Evolutionary conservation across 2,329 filamentous ascomycete species (phyloP).

Genomic region (Fusarium paranaense): DNA sequence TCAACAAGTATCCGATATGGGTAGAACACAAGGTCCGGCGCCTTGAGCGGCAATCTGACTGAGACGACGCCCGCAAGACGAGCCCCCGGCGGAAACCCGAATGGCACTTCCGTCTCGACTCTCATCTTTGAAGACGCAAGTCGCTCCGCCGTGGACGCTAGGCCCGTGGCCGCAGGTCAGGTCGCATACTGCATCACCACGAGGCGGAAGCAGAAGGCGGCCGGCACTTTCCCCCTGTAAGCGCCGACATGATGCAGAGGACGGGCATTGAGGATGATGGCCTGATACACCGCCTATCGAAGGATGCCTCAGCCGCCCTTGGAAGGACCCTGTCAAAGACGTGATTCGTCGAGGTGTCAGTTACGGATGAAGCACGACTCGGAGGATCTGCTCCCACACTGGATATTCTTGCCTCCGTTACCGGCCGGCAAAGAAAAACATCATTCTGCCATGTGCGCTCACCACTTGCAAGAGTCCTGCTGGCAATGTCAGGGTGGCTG

Average conservation of each 20-base stretch:
- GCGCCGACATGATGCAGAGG: conserved; percentile 1
- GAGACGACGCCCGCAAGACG: neutral
- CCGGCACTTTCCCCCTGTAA: neutral
- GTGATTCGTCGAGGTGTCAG: neutral
- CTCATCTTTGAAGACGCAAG: neutral
- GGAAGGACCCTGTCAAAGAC: neutral
- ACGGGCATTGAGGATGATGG: neutral
- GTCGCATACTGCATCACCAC: conserved; percentile 6
- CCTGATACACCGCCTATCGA: conserved; percentile 14
- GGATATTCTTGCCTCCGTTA: neutral
- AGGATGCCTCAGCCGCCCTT: neutral
- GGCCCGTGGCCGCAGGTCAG: conserved; percentile 1
- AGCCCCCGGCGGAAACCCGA: neutral
- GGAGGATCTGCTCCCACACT: neutral
- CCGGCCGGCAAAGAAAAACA: neutral
- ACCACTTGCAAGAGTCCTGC: neutral
- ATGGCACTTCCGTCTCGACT: neutral
- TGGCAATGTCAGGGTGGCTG: neutral
- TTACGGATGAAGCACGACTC: neutral
- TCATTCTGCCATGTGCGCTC: neutral
- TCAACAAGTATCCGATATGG: conserved; percentile 41
- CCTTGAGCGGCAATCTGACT: conserved; percentile 2
- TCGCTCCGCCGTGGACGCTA: conserved; percentile 5
- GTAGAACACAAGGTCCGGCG: conserved; percentile 19
- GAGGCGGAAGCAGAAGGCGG: neutral